phyloP scores from a whole-genome alignment of 1,139 yeast species.

The Wickerhamomyces sp. region DNA sequence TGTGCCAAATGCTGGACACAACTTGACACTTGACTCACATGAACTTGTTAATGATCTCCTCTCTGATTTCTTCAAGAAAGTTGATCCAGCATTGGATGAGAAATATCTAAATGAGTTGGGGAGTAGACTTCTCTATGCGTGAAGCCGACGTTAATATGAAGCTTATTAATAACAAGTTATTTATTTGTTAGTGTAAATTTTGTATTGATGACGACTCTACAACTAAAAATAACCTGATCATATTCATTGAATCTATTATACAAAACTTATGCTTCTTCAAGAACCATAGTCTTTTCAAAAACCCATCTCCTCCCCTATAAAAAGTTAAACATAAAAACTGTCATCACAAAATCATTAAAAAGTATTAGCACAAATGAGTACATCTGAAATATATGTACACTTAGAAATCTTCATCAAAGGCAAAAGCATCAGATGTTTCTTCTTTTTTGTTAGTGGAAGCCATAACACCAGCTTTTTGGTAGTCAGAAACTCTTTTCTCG shows the following conservation, averaged over 20 bases:
- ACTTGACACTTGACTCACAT: slow-evolving; percentile 16
- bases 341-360: slow-evolving; percentile 8
- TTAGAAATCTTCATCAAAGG: slow-evolving; percentile 50
- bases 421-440: slow-evolving; percentile 41
- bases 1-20: slow-evolving; percentile 20
- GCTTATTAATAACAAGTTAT: no score
- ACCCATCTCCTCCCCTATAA: neutral
- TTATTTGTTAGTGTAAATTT: no score
- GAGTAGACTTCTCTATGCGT: neutral
- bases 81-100: neutral
- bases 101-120: neutral
- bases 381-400: neutral
- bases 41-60: slow-evolving; percentile 12
- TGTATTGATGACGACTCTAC: neutral
- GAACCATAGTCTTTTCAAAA: neutral
- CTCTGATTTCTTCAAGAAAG: neutral
- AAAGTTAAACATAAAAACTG: neutral
- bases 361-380: neutral
- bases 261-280: neutral
- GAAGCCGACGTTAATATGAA: no score
- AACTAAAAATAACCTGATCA: neutral
- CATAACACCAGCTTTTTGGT: slow-evolving; percentile 99
- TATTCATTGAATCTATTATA: neutral
- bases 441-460: slow-evolving; percentile 40
- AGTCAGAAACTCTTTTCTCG: slow-evolving; percentile 98